Percentiles rank a stretch among this genome's conserved stretches.
These are phyloP conservation scores for Trichoderma breve DNA, from an alignment of 2,329 filamentous ascomycete species.

Conservation along the genomic window DNA sequence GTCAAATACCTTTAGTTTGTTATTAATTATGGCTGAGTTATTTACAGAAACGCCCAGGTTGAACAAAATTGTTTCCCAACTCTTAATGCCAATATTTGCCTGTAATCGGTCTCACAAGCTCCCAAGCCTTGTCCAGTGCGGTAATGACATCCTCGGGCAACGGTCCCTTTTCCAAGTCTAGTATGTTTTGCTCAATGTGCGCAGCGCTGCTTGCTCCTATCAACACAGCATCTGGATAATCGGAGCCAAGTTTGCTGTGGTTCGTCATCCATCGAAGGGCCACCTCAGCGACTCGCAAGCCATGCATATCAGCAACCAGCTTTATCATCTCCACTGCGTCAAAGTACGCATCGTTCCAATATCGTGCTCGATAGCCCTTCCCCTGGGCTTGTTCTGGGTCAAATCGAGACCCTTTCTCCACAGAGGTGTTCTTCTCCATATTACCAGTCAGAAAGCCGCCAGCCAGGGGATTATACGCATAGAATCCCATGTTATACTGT, in stretches of 20 bases:
- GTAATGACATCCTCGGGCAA: background rate
- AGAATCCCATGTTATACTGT: background rate
- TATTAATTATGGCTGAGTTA: background rate
- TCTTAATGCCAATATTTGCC: background rate
- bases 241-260: background rate
- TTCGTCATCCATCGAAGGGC: background rate
- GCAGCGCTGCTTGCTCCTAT: background rate
- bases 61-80: background rate
- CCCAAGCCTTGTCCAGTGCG: background rate
- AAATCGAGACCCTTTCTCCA: background rate
- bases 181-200: background rate
- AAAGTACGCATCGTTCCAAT: background rate
- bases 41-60: background rate
- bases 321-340: background rate
- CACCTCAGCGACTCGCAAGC: background rate
- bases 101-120: background rate
- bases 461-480: background rate
- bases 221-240: background rate
- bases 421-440: background rate
- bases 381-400: background rate
- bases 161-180: background rate
- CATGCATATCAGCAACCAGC: background rate
- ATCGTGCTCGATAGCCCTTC: background rate
- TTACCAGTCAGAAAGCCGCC: background rate
- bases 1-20: background rate